These are phyloP conservation scores for Endocalyx cinctus DNA, from an alignment of 2,329 filamentous ascomycete species.

Conservation along the genomic window DNA sequence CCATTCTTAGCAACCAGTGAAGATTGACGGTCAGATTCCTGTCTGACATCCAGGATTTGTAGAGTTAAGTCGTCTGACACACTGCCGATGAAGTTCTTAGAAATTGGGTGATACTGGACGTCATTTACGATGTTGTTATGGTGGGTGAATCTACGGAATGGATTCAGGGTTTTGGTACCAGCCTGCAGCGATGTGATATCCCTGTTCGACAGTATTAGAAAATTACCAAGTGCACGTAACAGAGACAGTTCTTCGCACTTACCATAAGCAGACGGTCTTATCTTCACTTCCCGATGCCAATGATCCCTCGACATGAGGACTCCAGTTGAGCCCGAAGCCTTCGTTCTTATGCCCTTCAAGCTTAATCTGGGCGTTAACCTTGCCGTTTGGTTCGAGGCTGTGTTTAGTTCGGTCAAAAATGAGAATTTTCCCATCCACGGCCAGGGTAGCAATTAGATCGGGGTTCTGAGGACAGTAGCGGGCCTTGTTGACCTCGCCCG, in stretches of 20 bases:
- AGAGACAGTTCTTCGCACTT: too few relatives aligned
- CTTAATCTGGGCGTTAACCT: constrained; percentile 76
- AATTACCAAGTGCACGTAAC: background rate
- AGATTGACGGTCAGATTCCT: constrained; percentile 59
- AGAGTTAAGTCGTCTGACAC: constrained; percentile 94
- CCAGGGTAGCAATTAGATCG: constrained; percentile 91
- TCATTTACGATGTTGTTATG: constrained; percentile 93
- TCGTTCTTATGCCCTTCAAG: constrained; percentile 81
- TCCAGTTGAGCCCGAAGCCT: constrained; percentile 93
- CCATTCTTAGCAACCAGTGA: constrained; percentile 67
- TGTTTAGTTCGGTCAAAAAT: constrained; percentile 97
- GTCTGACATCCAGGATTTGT: constrained; percentile 84
- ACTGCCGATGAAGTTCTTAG: constrained; percentile 79
- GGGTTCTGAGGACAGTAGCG: constrained; percentile 97
- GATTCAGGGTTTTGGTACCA: constrained; percentile 64
- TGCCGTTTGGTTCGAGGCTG: constrained; percentile 67
- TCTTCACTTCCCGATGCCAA: constrained; percentile 91
- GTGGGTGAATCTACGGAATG: constrained; percentile 74
- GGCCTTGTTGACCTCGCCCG: constrained; percentile 96
- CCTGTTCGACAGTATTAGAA: constrained; percentile 39
- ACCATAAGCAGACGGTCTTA: constrained; percentile 87
- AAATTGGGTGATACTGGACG: constrained; percentile 88
- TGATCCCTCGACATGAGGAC: constrained; percentile 73
- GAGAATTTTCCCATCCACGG: constrained; percentile 79
- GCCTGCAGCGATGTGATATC: constrained; percentile 74